Percentiles rank a stretch among this genome's conserved stretches.
Evolutionary conservation across 1,284 basidiomycete species (phyloP).

Genomic region (Clitocybe nebularis): DNA sequence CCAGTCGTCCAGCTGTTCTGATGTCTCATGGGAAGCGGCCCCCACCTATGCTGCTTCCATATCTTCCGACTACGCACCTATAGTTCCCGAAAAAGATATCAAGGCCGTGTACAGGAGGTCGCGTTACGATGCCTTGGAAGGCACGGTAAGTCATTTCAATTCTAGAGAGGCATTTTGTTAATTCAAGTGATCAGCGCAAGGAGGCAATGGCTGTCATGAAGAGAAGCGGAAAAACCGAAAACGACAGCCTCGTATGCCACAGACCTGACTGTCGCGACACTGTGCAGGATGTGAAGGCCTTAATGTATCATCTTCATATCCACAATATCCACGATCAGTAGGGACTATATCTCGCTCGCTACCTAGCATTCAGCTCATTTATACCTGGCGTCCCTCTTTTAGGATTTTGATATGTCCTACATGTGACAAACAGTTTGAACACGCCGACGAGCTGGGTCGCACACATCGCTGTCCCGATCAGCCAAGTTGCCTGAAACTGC

Average conservation of each 20-base stretch:
- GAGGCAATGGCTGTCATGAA: constrained; percentile 39
- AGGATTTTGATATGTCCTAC: constrained; percentile 22
- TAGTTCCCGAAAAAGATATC: constrained; percentile 10
- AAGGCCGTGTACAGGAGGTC: constrained; percentile 26
- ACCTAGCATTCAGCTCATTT: neutral
- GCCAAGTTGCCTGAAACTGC: constrained; percentile 12
- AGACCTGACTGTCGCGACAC: constrained; percentile 49
- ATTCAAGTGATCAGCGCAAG: constrained; percentile 26
- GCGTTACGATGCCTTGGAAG: constrained; percentile 31
- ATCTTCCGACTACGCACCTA: constrained; percentile 7
- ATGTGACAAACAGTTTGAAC: constrained; percentile 23
- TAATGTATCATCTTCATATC: constrained; percentile 57
- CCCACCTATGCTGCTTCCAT: constrained; percentile 1
- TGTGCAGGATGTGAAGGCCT: constrained; percentile 40
- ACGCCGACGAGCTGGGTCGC: no score
- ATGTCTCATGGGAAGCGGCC: constrained; percentile 12
- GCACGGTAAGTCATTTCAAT: constrained; percentile 34
- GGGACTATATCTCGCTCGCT: no score
- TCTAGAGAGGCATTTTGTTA: no score
- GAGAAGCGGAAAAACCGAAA: constrained; percentile 15
- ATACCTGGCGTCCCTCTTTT: constrained; percentile 3
- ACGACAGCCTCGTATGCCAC: constrained; percentile 35
- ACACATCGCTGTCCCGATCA: constrained; percentile 24
- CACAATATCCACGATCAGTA: constrained; percentile 48
- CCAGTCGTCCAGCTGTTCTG: constrained; percentile 9